Conservation (phyloP, 306 rosid species). For the Mimosa pudica region DNA sequence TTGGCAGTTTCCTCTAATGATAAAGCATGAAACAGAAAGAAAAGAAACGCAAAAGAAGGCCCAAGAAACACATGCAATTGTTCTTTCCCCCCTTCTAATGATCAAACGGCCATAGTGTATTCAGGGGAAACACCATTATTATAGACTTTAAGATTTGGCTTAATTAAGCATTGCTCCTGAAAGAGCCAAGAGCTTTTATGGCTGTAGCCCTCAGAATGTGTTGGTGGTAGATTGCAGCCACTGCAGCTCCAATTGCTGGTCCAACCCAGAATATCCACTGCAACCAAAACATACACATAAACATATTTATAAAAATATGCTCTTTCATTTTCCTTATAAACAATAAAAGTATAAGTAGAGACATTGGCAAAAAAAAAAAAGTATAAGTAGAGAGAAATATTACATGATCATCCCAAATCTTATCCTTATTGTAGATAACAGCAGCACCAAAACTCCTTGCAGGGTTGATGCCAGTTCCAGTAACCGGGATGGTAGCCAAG, state of each 20-base stretch:
- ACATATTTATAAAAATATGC: background rate
- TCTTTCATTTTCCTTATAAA: background rate
- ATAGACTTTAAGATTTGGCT: background rate
- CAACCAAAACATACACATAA: background rate
- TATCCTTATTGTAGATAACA: slow-evolving; percentile 68
- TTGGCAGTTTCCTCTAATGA: slow-evolving; percentile 29
- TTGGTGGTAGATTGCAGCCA: slow-evolving; percentile 87
- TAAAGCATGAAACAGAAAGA: background rate
- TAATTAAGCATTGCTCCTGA: slow-evolving; percentile 79
- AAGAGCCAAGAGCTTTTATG: slow-evolving; percentile 90
- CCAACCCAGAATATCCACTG: slow-evolving; percentile 99
- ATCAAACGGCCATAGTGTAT: slow-evolving; percentile 37
- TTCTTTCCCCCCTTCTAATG: slow-evolving; percentile 7
- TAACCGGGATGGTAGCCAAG: slow-evolving; percentile 89
- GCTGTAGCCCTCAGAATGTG: slow-evolving; percentile 78
- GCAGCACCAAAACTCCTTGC: slow-evolving; percentile 98
- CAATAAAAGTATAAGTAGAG: background rate
- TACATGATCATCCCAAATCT: slow-evolving; percentile 89
- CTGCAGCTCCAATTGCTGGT: slow-evolving; percentile 82
- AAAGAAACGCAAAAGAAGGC: background rate
- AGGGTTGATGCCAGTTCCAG: slow-evolving; percentile 95
- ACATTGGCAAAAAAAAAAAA: too few species aligned
- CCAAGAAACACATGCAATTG: slow-evolving; percentile 35
- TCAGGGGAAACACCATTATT: slow-evolving; percentile 14
- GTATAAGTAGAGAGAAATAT: background rate